Base-by-base conservation (phyloP, 192 early-diverging fungal species). In the Diversispora eburnea region DNA sequence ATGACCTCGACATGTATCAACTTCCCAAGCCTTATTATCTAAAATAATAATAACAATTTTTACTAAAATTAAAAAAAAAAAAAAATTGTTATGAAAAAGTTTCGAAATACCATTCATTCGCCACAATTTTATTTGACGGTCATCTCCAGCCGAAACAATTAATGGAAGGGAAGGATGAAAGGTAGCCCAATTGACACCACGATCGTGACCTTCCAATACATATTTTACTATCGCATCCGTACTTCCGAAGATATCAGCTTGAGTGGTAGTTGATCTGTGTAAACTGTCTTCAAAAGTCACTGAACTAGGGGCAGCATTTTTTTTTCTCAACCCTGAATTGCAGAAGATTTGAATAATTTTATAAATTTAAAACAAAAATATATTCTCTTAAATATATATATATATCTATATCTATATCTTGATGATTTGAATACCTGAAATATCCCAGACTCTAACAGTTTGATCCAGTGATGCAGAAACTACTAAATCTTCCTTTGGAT, bases 391-490 rank as follows among this genome's bases (percentile, higher is more conserved):
- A 33, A 33, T 1, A 33, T 1, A 33, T 33, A 33, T n/a, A n/a
- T n/a, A n/a, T n/a, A n/a, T n/a, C n/a, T n/a, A n/a, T n/a, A n/a
- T n/a, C n/a, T n/a, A n/a, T 2, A 33, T 33, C 25, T 33, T 33
- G 0, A 33, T 2, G 25, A 33, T 33, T 33, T 33, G 25, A 81
- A 84, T 78, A 83, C 95, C 96, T 25, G 94, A 93, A 73, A 98
- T 94, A 78, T 99, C 98, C 98, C 98, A 99, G n/a, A 99, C 95
- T 48, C 98, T 89, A 5, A 99, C 93, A 49, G 95, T 98, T 79
- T 94, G 93, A 83, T 99, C 98, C 78, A 98, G 84, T 10, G 93
- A 95, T 2, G 96, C 95, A 10, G 95, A 96, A 15, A 99, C 93
- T 19, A 99, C 89, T 20, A 99, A 82, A 73, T 99, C 98, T 25